Conservation (phyloP, 805 yeast species). For the Wickerhamomyces bisporus region DNA sequence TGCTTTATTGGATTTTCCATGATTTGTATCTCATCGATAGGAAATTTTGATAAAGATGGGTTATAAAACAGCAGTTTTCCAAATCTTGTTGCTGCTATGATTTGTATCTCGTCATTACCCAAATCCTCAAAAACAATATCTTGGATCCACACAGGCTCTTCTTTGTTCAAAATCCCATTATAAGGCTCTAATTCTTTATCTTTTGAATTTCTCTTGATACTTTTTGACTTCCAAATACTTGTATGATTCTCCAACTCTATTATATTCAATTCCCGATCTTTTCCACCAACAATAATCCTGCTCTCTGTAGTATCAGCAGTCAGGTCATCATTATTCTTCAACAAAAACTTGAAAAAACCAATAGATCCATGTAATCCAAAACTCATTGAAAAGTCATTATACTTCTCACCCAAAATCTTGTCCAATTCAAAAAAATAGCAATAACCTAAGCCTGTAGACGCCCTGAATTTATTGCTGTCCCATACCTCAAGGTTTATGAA, state of each 20-base stretch:
- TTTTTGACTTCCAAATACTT: slow-evolving; percentile 20
- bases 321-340: background rate
- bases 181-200: background rate
- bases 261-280: slow-evolving; percentile 18
- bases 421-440: slow-evolving; percentile 17
- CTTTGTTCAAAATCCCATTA: slow-evolving; percentile 5
- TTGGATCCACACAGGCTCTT: slow-evolving; percentile 22
- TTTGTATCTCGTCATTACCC: slow-evolving; percentile 6
- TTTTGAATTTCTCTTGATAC: slow-evolving; percentile 5
- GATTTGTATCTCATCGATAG: slow-evolving; percentile 19
- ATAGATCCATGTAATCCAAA: slow-evolving; percentile 21
- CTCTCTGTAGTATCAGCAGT: too few relatives aligned
- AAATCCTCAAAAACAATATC: slow-evolving; percentile 12
- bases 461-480: slow-evolving; percentile 8
- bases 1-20: slow-evolving; percentile 20
- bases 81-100: slow-evolving; percentile 21
- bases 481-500: slow-evolving; percentile 13
- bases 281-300: slow-evolving; percentile 19
- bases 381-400: slow-evolving; percentile 20
- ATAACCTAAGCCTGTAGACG: slow-evolving; percentile 22
- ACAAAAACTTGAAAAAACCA: slow-evolving; percentile 16
- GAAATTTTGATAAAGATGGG: slow-evolving; percentile 15
- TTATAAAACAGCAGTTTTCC: slow-evolving; percentile 18
- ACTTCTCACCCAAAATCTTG: slow-evolving; percentile 12
- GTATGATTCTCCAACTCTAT: slow-evolving; percentile 16